A percentile compares a stretch with the other conserved stretches of the same genome.
Evolutionary conservation across 1,284 basidiomycete genomes (phyloP).

Genomic region (Heterobasidion annosum): DNA sequence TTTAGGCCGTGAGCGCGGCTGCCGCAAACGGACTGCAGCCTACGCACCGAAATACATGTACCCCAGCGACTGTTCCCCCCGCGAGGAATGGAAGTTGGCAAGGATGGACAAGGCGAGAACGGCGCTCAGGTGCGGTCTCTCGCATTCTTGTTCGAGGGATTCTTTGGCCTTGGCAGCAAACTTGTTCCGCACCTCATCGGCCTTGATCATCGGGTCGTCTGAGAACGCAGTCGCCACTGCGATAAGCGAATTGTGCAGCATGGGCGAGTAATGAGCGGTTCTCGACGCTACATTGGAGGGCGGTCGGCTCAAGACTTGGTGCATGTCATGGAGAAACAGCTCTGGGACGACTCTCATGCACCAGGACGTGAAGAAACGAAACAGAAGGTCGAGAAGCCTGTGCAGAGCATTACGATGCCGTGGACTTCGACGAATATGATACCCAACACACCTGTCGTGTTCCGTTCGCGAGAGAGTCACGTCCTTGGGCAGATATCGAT

Average conservation of each 20-base stretch:
- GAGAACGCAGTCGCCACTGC: conserved; percentile 51
- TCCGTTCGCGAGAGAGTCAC: conserved; percentile 36
- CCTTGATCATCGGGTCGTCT: conserved; percentile 41
- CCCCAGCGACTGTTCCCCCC: conserved; percentile 46
- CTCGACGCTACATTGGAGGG: conserved; percentile 32
- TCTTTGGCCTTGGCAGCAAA: conserved; percentile 48
- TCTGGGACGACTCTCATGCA: conserved; percentile 32
- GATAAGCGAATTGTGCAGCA: conserved; percentile 62
- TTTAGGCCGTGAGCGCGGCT: not conserved
- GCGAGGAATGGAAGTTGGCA: conserved; percentile 47
- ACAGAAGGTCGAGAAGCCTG: conserved; percentile 44
- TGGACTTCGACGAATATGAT: not conserved
- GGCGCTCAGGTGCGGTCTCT: conserved; percentile 47
- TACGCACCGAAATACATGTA: conserved; percentile 48
- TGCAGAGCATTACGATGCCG: not conserved
- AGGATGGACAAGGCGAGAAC: conserved; percentile 51
- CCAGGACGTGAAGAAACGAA: conserved; percentile 57
- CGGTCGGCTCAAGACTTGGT: conserved; percentile 37
- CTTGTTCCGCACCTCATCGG: conserved; percentile 31
- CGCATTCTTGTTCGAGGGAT: conserved; percentile 47
- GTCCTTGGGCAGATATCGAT: conserved; percentile 40
- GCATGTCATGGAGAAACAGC: conserved; percentile 55
- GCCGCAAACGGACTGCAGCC: not conserved
- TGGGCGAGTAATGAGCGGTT: conserved; percentile 57
- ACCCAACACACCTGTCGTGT: conserved; percentile 32